Evolutionary conservation across 495 filamentous ascomycete species (phyloP).

Genomic region (Penicillium tannophilum): DNA sequence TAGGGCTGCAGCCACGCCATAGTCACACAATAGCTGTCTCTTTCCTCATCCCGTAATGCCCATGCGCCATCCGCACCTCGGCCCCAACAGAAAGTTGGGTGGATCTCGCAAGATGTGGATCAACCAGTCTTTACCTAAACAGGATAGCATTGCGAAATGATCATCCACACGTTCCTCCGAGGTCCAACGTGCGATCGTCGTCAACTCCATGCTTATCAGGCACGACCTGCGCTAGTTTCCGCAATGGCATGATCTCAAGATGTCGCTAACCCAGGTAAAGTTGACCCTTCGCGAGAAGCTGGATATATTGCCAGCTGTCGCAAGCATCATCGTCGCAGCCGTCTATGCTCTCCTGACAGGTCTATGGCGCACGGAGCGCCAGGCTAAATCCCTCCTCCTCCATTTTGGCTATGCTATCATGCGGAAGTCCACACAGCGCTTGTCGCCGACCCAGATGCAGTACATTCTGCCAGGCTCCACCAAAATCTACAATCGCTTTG

Average conservation of each 20-base stretch:
- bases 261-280: constrained; percentile 21
- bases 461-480: constrained; percentile 44
- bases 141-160: constrained; percentile 24
- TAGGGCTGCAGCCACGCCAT: too few species aligned
- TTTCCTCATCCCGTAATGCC: too few species aligned
- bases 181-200: constrained; percentile 4
- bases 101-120: neutral
- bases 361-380: constrained; percentile 35
- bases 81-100: constrained; percentile 8
- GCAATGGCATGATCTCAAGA: constrained; percentile 9
- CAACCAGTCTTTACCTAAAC: constrained; percentile 16
- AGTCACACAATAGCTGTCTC: too few species aligned
- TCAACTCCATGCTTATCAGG: constrained; percentile 7
- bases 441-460: constrained; percentile 39
- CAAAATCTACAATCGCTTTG: constrained; percentile 49
- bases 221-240: neutral
- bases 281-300: constrained; percentile 38
- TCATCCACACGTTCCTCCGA: constrained; percentile 16
- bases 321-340: constrained; percentile 29
- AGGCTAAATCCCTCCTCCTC: constrained; percentile 38
- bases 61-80: constrained; percentile 6
- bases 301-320: constrained; percentile 39
- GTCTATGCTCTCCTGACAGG: constrained; percentile 37
- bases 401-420: constrained; percentile 44
- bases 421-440: constrained; percentile 35